Base-by-base conservation (phyloP, 805 yeast genomes). In the Kodamaea sagamina region DNA sequence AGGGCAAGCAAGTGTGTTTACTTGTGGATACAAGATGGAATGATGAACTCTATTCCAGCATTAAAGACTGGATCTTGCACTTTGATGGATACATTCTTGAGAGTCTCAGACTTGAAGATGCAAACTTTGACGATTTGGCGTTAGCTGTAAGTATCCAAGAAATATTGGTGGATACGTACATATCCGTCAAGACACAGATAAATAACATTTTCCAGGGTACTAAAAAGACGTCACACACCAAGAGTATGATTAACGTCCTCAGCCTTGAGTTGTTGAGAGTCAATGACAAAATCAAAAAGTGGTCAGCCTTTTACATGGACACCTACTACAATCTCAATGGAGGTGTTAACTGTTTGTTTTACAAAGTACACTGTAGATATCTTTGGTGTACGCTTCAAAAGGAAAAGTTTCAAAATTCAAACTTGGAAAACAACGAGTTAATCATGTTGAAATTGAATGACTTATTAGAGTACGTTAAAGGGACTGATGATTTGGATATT, bases 101-200 rank as follows among this genome's bases (percentile, higher is more conserved):
- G 4, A 32, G 29, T 11, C n/a, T 39, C 4, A 16, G 17, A 12
- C 15, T 12, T 16, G 7, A 32, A 8, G 18, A 22, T 13, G 1
- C 19, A n/a, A 8, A 15, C 1, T 4, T 39, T 6, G 35, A 43
- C 5, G 41, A 50, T n/a, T 38, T 64, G 11, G 47, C 52, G 1
- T 53, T 67, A 13, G 54, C 71, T 1, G 57, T 72, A 3, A 61
- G 79, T 1, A 51, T 76, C 2, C 70, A 61, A 48, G 86, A 81
- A 47, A 49, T 78, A 0, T 50, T 79, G 9, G 62, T 74, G 0
- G 78, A 81, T 49, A 47, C 49, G 19, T 75, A 65, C 66, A 69
- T 61, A 32, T 49, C 48, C 10, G 54, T 52, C 36, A 68, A 59
- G 55, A 58, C 41, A 48, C 67, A 49, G 49, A 59, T 57, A 1